Base-by-base conservation (phyloP, 495 filamentous ascomycete species). In the Penicillium nucicola region DNA sequence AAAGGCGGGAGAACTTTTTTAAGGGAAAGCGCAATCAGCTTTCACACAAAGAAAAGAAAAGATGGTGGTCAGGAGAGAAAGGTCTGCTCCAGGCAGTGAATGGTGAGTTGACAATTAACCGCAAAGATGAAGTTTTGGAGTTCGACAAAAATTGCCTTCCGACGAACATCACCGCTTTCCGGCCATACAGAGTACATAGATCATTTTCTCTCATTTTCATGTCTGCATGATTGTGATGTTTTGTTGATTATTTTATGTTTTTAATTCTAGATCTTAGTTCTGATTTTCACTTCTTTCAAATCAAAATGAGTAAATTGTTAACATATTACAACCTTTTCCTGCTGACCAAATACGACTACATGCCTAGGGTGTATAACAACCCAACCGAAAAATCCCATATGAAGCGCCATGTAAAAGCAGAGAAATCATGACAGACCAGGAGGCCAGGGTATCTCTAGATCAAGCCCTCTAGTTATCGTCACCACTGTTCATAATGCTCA, bases 401-500 rank as follows among this genome's bases (percentile, higher is more conserved):
- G 30, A 44, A 51, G 51, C 52, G 54, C 54, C 44, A 48, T 50
- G 58, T 62, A 67, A 65, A 59, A 53, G 38, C 50, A 58, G 55
- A 52, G 31, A 48, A 38, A 41, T 20, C 25, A 19, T 20, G 37
- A 48, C 9, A 20, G 28, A 6, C 19, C n/a, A 37, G 35, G 28
- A 49, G 33, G n/a, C n/a, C 19, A 25, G 46, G 46, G 35, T 48
- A 48, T 48, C 46, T 48, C 25, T 40, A 48, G 23, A 31, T 2
- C 18, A 41, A 12, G 12, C 2, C 35, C n/a, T 20, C 18, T 5
- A 36, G 10, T 25, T 48, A 4, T 64, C 58, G 36, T 68, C 71
- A 22, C 73, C 70, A 49, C 77, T 92, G 70, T 92, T 95, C 52
- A 95, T 72, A 64, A 79, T 85, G 70, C 91, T 96, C 42, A 98